Evolutionary conservation across 73 alveolate species (phyloP), one percentile per base, ranked within the genome.

Genomic region (Vitrella brassicaformis): DNA sequence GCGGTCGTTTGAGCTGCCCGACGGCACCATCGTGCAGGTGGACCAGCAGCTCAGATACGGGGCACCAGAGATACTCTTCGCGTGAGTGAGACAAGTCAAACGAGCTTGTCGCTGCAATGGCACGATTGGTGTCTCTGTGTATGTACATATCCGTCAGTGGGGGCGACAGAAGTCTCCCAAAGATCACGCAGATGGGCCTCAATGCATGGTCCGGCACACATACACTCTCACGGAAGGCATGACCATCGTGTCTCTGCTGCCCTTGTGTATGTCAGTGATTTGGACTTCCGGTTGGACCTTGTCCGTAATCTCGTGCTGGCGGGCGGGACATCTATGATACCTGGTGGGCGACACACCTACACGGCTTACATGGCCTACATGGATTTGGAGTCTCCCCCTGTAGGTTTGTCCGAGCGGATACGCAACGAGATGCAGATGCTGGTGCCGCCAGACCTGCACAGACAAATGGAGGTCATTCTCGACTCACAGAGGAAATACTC

Each of bases 211-310:
- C n/a, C n/a, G n/a, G n/a, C n/a, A n/a, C n/a, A n/a, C n/a, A n/a
- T n/a, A n/a, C n/a, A n/a, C n/a, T n/a, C n/a, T n/a, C n/a, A n/a
- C n/a, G n/a, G n/a, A n/a, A n/a, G n/a, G n/a, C n/a, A n/a, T n/a
- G n/a, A n/a, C n/a, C n/a, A n/a, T n/a, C n/a, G n/a, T n/a, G n/a
- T n/a, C n/a, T n/a, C n/a, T n/a, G n/a, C n/a, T n/a, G n/a, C n/a
- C n/a, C n/a, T n/a, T n/a, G n/a, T n/a, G n/a, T n/a, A n/a, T 72
- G 67, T 93, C 96, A 0, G 93, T 64, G 96, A 90, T 72, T 78
- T 72, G 47, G 91, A 75, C 77, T 80, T 77, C 47, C 85, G 79
- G 85, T 86, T 84, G 28, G 87, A 74, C 73, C 89, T 90, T 66
- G 77, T 81, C 56, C 84, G 82, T 66, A 87, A 86, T 73, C 72